Conservation (phyloP, 768 basidiomycete species). For the Boletus tylopilopsis region DNA sequence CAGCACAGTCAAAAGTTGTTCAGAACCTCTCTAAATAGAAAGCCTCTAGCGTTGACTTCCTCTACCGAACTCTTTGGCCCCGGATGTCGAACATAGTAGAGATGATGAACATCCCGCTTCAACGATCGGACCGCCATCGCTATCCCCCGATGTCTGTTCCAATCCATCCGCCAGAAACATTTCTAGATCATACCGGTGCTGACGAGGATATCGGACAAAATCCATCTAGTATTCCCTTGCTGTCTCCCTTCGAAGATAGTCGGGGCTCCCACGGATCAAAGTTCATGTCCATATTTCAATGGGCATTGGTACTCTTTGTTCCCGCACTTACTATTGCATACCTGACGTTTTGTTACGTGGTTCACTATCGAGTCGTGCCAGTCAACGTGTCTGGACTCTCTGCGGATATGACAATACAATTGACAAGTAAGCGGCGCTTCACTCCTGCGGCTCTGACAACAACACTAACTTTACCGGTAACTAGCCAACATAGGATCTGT, state of each 20-base stretch:
- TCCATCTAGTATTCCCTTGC: background rate
- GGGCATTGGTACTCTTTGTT: background rate
- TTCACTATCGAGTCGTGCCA: constrained; percentile 13
- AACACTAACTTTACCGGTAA: background rate
- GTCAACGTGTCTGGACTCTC: background rate
- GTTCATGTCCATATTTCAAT: constrained; percentile 1
- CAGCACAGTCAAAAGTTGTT: too few species aligned
- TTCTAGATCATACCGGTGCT: background rate
- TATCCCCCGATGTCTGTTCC: too few species aligned
- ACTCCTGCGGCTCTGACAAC: too few species aligned
- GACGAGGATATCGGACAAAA: background rate
- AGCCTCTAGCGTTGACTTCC: too few species aligned
- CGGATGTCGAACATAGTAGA: too few species aligned
- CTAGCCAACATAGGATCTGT: constrained; percentile 11
- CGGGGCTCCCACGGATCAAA: background rate
- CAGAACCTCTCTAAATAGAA: too few species aligned
- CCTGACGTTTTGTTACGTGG: constrained; percentile 16
- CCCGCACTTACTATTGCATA: constrained; percentile 5
- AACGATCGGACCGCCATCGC: too few species aligned
- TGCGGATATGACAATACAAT: background rate
- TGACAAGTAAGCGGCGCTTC: constrained; percentile 5
- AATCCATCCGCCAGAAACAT: too few species aligned
- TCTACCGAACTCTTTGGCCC: too few species aligned
- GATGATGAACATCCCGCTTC: too few species aligned
- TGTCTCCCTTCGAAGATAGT: background rate